These are phyloP conservation scores for Paspalum notatum DNA, from an alignment of 176 grass and related monocot genomes.

Conservation along the genomic window DNA sequence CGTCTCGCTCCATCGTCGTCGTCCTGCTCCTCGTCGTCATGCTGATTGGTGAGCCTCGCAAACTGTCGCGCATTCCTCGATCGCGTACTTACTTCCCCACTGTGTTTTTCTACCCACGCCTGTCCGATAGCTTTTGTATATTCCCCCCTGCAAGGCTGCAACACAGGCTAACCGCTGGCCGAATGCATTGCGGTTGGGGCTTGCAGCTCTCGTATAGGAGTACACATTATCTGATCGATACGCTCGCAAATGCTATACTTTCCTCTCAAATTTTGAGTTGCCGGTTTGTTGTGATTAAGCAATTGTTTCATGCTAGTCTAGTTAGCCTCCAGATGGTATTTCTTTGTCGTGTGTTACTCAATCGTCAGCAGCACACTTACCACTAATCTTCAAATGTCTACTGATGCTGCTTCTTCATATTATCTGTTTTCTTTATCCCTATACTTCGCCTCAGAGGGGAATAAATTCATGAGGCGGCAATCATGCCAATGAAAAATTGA, in stretches of 20 bases:
- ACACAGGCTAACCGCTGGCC: not conserved
- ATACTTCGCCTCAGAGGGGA: not conserved
- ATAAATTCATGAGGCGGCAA: not conserved
- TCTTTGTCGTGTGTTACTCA: not conserved
- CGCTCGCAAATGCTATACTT: not conserved
- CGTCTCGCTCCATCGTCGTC: not conserved
- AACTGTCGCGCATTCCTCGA: not conserved
- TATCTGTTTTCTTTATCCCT: not conserved
- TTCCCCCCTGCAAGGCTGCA: too few species aligned
- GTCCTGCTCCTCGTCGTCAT: conserved; percentile 1
- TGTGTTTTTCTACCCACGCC: too few species aligned
- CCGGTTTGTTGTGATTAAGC: not conserved
- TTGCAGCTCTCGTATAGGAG: not conserved
- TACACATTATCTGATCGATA: not conserved
- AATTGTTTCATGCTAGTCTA: too few species aligned
- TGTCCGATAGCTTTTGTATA: not conserved
- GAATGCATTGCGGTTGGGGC: not conserved
- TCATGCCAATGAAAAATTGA: too few species aligned
- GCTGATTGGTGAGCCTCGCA: conserved; percentile 35
- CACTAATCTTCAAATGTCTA: not conserved
- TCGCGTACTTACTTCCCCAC: too few species aligned
- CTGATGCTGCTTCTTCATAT: not conserved
- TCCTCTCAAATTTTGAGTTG: not conserved
- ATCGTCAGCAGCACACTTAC: not conserved
- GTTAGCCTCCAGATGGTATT: not conserved